Evolutionary conservation across 2,329 filamentous ascomycete species (phyloP), one percentile per base, ranked within the genome.

Genomic region (Ceratocystis colombiana): DNA sequence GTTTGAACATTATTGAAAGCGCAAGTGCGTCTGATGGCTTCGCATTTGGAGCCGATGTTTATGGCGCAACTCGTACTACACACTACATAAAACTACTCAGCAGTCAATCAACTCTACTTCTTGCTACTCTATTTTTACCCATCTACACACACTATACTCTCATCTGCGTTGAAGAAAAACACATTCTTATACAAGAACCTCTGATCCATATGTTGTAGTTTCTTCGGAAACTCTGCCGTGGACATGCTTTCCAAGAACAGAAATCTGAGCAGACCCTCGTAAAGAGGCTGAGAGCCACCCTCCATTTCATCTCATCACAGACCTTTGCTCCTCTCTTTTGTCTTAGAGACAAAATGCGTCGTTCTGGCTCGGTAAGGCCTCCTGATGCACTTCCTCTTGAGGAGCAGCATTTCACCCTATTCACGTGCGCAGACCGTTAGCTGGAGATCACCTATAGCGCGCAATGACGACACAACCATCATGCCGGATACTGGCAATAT

Each of bases 241-340:
- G 30, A 41, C 33, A 45, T 64, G 45, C 59, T 57, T 62, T 53
- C 68, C 66, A 76, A 79, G 79, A 80, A 80, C 79, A 78, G 79
- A 80, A 70, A 80, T 80, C 79, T 75, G 79, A 80, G 78, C 77
- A 76, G 71, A 68, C 37, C 64, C 68, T 63, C 22, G 57, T 30
- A 17, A 12, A 63, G 53, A 61, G 55, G 28, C 53, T 25, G 37
- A 48, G 61, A 46, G 17, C 12, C 64, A 50, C 68, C 65, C 30
- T 53, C 57, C 68, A 41, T 41, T 41, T 5, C 55, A 61, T 48
- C 55, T 41, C 63, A 22, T 46, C 30, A 48, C 55, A 69, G 68
- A 69, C 70, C 63, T 61, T 55, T 59, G 20, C 44, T 10, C 28
- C 5, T 55, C 53, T 37, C 22, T 53, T 15, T 57, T 55, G 25